Conservation (phyloP, 371 early-diverging fungal genomes). For the Syncephalastrum contaminatum region DNA sequence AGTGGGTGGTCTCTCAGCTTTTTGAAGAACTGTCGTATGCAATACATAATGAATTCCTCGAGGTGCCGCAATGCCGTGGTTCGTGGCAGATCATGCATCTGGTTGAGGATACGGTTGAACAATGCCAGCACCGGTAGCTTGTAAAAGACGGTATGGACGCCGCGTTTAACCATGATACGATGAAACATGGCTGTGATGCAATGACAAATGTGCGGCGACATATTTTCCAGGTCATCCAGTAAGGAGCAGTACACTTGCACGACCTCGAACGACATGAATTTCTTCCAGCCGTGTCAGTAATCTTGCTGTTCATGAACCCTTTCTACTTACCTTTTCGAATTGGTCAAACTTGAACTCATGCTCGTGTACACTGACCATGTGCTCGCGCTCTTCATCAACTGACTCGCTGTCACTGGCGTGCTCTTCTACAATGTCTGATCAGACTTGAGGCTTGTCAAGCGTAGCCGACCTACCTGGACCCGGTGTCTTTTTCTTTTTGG, state of each 20-base stretch:
- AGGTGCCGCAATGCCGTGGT: slow-evolving; percentile 46
- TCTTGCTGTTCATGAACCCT: background rate
- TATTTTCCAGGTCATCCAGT: slow-evolving; percentile 44
- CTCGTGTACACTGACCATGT: slow-evolving; percentile 37
- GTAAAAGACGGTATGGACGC: slow-evolving; percentile 58
- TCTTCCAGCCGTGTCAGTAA: slow-evolving; percentile 23
- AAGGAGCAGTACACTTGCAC: slow-evolving; percentile 55
- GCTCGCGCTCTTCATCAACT: slow-evolving; percentile 27
- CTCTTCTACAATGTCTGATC: no score
- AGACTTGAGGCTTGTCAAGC: background rate
- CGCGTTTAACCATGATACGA: slow-evolving; percentile 64
- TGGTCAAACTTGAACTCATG: slow-evolving; percentile 55
- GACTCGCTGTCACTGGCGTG: slow-evolving; percentile 18
- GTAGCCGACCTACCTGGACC: background rate
- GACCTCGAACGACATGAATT: slow-evolving; percentile 50
- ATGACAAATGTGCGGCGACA: slow-evolving; percentile 50
- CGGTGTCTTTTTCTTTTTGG: slow-evolving; percentile 16
- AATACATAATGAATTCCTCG: slow-evolving; percentile 49
- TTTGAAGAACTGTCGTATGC: slow-evolving; percentile 58
- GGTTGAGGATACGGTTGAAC: slow-evolving; percentile 58
- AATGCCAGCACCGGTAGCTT: slow-evolving; percentile 61
- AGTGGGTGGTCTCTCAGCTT: slow-evolving; percentile 52
- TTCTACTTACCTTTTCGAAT: slow-evolving; percentile 54
- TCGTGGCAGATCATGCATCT: slow-evolving; percentile 20
- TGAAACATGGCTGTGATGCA: slow-evolving; percentile 64